Percentiles rank a stretch among this genome's conserved stretches.
phyloP scores from a whole-genome alignment of 1,284 basidiomycete species.

The Sanguinoderma infundibulare region DNA sequence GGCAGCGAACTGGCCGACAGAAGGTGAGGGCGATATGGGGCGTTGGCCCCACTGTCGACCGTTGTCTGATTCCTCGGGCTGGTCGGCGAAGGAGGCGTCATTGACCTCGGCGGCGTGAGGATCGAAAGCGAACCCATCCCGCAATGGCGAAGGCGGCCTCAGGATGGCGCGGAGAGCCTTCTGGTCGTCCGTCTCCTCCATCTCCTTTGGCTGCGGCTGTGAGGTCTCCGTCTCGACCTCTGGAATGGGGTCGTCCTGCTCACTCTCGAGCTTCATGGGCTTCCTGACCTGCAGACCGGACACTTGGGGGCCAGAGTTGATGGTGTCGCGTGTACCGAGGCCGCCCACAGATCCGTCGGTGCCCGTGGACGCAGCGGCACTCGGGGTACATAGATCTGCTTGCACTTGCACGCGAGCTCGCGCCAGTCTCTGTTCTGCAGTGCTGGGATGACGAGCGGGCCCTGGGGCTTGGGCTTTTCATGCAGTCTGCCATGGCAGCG shows the following conservation, averaged over 20 bases:
- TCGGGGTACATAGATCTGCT: conserved; percentile 65
- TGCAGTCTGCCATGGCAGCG: conserved; percentile 42
- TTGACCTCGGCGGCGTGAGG: conserved; percentile 59
- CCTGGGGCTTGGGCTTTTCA: conserved; percentile 52
- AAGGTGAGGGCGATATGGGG: conserved; percentile 64
- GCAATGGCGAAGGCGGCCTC: conserved; percentile 61
- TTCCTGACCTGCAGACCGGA: conserved; percentile 63
- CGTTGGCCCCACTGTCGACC: conserved; percentile 48
- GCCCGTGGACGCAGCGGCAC: conserved; percentile 63
- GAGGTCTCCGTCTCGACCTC: conserved; percentile 24
- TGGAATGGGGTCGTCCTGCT: conserved; percentile 21
- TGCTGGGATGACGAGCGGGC: conserved; percentile 83
- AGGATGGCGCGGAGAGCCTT: conserved; percentile 76
- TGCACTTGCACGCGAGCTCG: conserved; percentile 67
- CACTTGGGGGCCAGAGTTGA: conserved; percentile 71
- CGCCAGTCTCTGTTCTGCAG: conserved; percentile 90
- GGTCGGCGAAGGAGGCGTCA: conserved; percentile 53
- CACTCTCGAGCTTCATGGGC: conserved; percentile 42
- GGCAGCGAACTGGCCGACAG: conserved; percentile 70
- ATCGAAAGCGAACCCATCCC: conserved; percentile 59
- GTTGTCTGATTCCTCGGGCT: conserved; percentile 44
- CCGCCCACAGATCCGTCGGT: conserved; percentile 82
- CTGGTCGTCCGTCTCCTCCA: conserved; percentile 70
- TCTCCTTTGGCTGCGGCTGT: conserved; percentile 34
- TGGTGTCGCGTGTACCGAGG: conserved; percentile 69